Evolutionary conservation across 2,329 filamentous ascomycete species (phyloP).

Genomic region (Cladorrhinum sp.): DNA sequence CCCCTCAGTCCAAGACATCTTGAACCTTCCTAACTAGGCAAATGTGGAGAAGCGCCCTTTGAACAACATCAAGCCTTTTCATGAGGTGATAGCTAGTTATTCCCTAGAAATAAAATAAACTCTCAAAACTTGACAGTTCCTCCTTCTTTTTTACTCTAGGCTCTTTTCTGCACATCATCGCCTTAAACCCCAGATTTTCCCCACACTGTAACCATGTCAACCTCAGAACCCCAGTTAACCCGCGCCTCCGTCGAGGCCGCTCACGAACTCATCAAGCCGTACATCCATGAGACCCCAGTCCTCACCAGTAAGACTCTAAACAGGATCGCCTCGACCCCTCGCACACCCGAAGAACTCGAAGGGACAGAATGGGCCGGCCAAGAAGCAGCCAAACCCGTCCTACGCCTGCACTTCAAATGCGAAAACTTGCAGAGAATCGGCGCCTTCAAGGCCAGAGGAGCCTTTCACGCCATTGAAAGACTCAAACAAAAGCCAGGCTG

Average conservation of each 20-base stretch:
- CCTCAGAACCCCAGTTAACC: slow-evolving; percentile 57
- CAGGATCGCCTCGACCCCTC: slow-evolving; percentile 69
- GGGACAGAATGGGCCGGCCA: slow-evolving; percentile 57
- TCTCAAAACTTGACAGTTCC: too few relatives aligned
- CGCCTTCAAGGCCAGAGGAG: slow-evolving; percentile 88
- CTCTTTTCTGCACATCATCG: too few relatives aligned
- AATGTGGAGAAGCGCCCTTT: neutral
- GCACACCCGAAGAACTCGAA: slow-evolving; percentile 49
- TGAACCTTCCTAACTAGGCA: neutral
- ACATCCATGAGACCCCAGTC: slow-evolving; percentile 81
- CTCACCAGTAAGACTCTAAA: slow-evolving; percentile 76
- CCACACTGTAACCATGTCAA: neutral
- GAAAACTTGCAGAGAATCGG: slow-evolving; percentile 90
- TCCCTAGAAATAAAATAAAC: too few relatives aligned
- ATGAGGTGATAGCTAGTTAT: neutral
- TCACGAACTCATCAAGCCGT: slow-evolving; percentile 66
- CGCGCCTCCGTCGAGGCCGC: slow-evolving; percentile 70
- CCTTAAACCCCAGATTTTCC: neutral
- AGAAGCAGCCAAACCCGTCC: slow-evolving; percentile 58
- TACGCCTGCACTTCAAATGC: slow-evolving; percentile 89
- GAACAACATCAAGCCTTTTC: neutral
- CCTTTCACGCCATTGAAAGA: slow-evolving; percentile 78
- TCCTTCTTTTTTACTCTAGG: too few relatives aligned
- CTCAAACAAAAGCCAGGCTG: slow-evolving; percentile 62
- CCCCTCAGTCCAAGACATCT: neutral